Base-by-base conservation (phyloP, 176 grass and related monocot species). In the Stipa capillata region DNA sequence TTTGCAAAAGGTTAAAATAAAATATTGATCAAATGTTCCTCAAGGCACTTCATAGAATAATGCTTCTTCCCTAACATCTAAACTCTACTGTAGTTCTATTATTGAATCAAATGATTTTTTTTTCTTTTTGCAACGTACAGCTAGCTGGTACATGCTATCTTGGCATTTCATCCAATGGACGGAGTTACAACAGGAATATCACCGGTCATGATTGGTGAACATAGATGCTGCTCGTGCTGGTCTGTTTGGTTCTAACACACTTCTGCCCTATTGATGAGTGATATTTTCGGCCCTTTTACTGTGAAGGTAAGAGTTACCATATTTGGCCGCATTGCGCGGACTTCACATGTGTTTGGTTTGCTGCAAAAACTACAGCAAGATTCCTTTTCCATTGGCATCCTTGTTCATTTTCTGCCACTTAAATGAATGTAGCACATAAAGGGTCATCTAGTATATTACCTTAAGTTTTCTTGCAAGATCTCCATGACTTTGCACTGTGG, bases 381-480 rank as follows among this genome's bases (percentile, higher is more conserved):
- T n/a, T n/a, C n/a, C n/a, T n/a, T n/a, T n/a, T n/a, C n/a, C n/a
- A n/a, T n/a, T n/a, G n/a, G n/a, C n/a, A n/a, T n/a, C n/a, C n/a
- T n/a, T n/a, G n/a, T n/a, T n/a, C n/a, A n/a, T 62, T 33, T 62
- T 14, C 3, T 33, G 27, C 29, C 45, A 87, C 20, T 64, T 36
- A 56, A 77, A 36, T 44, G 15, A 48, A 78, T 13, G 7, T 37
- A 75, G 8, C 49, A 12, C 28, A 71, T 3, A 31, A 77, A 78
- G 34, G n/a, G 9, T 53, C 34, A 31, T 74, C 35, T 58, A 63
- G 36, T 31, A 78, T 8, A 43, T 75, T 57, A 99, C 96, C 96
- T 99, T 91, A 66, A 99, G 86, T 77, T 95, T 99, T 78, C 75
- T 90, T 54, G 92, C 90, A 81, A 99, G 96, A 89, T 99, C 90